Evolutionary conservation across 192 early-diverging fungal species (phyloP).

Genomic region (Backusella circina): DNA sequence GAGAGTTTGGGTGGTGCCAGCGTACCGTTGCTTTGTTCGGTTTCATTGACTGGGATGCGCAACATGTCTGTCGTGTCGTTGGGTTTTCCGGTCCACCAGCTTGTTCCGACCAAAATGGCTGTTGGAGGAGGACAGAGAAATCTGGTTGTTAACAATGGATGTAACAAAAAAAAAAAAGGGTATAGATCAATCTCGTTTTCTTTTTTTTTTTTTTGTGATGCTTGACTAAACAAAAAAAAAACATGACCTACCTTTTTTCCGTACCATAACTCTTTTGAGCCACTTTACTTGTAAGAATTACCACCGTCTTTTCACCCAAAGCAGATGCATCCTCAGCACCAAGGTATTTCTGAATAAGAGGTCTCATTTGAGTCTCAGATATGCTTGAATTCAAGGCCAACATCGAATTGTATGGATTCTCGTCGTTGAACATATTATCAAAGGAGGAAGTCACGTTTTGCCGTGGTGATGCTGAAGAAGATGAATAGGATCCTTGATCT

Average conservation of each 20-base stretch:
- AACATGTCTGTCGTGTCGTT: neutral
- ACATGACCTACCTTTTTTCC: constrained; percentile 71
- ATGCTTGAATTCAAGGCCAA: constrained; percentile 5
- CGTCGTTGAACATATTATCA: constrained; percentile 8
- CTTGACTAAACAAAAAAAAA: neutral
- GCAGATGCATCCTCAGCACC: constrained; percentile 35
- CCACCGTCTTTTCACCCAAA: constrained; percentile 59
- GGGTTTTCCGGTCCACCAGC: constrained; percentile 56
- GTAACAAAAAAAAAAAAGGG: constrained; percentile 12
- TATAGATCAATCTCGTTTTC: neutral
- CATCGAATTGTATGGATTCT: neutral
- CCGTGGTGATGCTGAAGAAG: constrained; percentile 1
- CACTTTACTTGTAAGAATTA: constrained; percentile 82
- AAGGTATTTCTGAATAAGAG: constrained; percentile 46
- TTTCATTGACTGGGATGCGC: neutral
- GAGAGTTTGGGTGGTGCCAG: constrained; percentile 45
- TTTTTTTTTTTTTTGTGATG: neutral
- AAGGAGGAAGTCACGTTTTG: neutral
- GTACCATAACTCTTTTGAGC: constrained; percentile 93
- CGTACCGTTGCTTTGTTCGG: constrained; percentile 15
- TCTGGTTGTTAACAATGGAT: constrained; percentile 9
- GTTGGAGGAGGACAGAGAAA: constrained; percentile 86
- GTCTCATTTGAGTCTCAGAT: constrained; percentile 23
- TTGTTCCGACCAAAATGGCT: constrained; percentile 68
- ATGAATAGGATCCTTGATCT: constrained; percentile 6